Evolutionary conservation across 331 rosid genomes (phyloP).

Genomic region (Acacia pycnantha): DNA sequence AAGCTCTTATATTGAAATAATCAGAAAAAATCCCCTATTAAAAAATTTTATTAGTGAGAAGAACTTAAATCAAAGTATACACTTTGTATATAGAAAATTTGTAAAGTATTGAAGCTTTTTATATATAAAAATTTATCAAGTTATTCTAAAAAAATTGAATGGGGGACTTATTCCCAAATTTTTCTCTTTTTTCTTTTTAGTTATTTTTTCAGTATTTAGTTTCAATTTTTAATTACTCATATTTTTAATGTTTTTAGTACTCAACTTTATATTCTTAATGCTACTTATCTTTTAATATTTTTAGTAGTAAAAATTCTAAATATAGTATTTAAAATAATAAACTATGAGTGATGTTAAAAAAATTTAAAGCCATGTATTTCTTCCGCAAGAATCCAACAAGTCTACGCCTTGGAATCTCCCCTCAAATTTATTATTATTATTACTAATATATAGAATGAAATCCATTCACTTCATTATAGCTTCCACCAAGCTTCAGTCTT

Average conservation of each 20-base stretch:
- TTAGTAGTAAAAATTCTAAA: no score
- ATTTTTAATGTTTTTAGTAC: background rate
- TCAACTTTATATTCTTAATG: background rate
- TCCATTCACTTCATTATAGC: background rate
- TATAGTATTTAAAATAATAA: background rate
- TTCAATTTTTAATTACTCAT: background rate
- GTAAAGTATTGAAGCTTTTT: no score
- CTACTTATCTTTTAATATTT: no score
- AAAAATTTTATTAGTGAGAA: no score
- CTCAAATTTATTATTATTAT: background rate
- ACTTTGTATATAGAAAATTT: no score
- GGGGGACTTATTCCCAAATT: no score
- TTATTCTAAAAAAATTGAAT: no score
- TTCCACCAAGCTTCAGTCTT: background rate
- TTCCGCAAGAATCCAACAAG: background rate
- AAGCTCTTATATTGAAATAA: background rate
- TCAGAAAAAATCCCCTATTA: no score
- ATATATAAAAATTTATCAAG: no score
- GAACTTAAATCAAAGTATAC: no score
- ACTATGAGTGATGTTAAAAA: background rate
- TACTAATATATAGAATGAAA: background rate
- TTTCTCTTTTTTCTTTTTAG: no score
- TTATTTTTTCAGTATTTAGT: background rate
- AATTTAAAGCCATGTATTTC: background rate
- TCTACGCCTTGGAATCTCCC: conserved; percentile 21